Conservation (phyloP, 2,329 filamentous ascomycete species). For the Diaporthe longicolla region DNA sequence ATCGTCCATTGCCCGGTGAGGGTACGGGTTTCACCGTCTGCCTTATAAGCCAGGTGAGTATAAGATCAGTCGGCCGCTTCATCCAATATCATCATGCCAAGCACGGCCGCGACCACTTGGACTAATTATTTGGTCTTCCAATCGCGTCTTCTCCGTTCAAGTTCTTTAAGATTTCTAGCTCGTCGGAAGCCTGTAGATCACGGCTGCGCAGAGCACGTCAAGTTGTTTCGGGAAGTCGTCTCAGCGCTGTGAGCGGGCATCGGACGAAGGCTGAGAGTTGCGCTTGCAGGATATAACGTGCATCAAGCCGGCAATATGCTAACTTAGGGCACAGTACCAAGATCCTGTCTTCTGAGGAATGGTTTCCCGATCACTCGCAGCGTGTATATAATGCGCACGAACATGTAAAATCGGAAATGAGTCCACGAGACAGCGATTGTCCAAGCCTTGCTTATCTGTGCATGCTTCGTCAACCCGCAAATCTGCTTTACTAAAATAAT, state of each 20-base stretch:
- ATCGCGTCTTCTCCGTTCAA: not conserved
- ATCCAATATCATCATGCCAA: not conserved
- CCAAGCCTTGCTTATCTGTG: too few relatives aligned
- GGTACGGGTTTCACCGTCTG: conserved; percentile 24
- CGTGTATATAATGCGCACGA: too few relatives aligned
- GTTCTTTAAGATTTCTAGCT: not conserved
- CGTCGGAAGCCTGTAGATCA: conserved; percentile 16
- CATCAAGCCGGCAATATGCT: not conserved
- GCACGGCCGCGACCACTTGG: not conserved
- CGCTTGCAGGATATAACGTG: not conserved
- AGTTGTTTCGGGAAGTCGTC: conserved; percentile 23
- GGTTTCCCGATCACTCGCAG: too few relatives aligned
- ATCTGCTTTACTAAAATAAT: not conserved
- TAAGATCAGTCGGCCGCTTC: not conserved
- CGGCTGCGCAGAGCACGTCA: not conserved
- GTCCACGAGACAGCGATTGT: not conserved
- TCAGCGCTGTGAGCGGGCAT: conserved; percentile 1
- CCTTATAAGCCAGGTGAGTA: not conserved
- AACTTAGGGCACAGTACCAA: not conserved
- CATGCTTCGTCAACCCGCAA: not conserved
- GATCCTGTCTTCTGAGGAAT: not conserved
- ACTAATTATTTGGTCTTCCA: not conserved
- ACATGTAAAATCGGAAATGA: too few relatives aligned
- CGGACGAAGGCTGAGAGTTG: conserved; percentile 17
- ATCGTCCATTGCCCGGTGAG: not conserved